Conservation (phyloP, 768 basidiomycete species). For the Psilocybe cubensis region DNA sequence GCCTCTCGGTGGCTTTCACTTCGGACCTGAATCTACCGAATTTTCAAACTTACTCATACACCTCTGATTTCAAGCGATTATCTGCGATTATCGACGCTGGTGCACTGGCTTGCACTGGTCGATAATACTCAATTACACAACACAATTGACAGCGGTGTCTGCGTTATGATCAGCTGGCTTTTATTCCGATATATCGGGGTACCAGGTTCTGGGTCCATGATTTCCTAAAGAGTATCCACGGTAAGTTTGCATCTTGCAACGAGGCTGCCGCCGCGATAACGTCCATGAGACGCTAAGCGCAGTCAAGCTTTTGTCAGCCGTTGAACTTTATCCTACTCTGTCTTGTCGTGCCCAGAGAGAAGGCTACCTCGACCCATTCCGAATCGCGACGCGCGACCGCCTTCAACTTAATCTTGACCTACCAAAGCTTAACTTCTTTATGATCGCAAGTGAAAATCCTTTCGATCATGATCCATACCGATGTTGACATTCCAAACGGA, state of each 20-base stretch:
- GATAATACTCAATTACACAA: background rate
- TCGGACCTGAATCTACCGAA: background rate
- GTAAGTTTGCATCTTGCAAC: background rate
- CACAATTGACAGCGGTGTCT: background rate
- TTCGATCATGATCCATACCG: background rate
- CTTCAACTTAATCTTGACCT: background rate
- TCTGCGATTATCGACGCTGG: background rate
- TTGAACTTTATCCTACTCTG: background rate
- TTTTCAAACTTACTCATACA: background rate
- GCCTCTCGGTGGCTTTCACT: background rate
- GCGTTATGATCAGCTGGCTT: background rate
- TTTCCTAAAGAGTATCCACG: slow-evolving; percentile 2
- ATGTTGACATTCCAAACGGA: background rate
- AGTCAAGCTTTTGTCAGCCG: background rate
- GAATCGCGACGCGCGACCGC: background rate
- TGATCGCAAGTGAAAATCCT: background rate
- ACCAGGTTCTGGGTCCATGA: background rate
- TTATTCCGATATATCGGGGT: background rate
- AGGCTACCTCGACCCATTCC: background rate
- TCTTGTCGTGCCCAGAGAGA: background rate
- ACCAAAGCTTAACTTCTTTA: background rate
- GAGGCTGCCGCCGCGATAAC: background rate
- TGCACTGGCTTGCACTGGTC: too few relatives aligned
- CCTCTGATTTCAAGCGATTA: background rate
- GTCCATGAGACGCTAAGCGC: background rate